phyloP scores from a whole-genome alignment of 75 land plant genomes.

The Cupressus sempervirens region DNA sequence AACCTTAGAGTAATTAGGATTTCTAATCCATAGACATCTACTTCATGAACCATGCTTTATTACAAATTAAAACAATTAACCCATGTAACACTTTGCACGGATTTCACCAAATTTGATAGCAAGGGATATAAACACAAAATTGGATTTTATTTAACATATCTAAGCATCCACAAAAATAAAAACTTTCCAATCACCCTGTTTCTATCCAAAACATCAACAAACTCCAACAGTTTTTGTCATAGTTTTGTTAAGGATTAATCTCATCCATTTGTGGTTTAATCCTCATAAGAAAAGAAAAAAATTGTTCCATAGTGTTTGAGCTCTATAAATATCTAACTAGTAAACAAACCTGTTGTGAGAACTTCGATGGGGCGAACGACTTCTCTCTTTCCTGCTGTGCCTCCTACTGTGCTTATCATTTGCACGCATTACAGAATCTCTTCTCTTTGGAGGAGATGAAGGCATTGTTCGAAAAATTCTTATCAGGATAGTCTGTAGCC shows the following conservation, averaged over 20 bases:
- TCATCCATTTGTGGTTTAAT: not conserved
- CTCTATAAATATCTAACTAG: not conserved
- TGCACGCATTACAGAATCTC: not conserved
- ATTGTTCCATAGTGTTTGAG: not conserved
- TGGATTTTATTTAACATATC: not conserved
- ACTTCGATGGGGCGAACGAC: conserved; percentile 2
- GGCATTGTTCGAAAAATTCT: not conserved
- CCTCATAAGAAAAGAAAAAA: not conserved
- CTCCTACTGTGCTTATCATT: conserved; percentile 1
- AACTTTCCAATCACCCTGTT: not conserved
- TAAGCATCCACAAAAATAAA: not conserved
- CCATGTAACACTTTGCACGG: not conserved
- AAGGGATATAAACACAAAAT: not conserved
- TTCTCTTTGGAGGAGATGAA: not conserved
- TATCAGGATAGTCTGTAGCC: not conserved
- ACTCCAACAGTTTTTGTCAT: not conserved
- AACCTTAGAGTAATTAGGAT: not conserved
- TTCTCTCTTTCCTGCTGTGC: conserved; percentile 8
- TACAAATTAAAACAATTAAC: not conserved
- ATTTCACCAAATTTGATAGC: not conserved
- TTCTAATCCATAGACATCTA: not conserved
- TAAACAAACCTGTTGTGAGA: not conserved
- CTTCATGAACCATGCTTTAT: not conserved
- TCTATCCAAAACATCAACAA: conserved; percentile 6
- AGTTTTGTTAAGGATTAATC: not conserved